A percentile compares a stretch with the other conserved stretches of the same genome.
Conservation (phyloP, 352 stramenopile species). For the Phytophthora palmivora region DNA sequence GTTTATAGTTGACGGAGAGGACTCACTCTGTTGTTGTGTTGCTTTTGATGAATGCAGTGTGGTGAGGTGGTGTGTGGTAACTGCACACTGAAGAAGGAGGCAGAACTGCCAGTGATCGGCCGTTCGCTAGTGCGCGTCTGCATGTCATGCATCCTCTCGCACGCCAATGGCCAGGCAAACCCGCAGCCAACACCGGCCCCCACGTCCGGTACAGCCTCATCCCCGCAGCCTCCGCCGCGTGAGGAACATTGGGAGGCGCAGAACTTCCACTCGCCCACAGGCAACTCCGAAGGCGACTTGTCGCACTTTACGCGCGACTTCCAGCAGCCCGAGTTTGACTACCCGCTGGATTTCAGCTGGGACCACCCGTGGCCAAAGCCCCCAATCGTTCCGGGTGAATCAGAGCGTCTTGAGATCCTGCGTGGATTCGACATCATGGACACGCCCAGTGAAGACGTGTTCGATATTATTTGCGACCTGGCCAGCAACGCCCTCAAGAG, state of each 20-base stretch:
- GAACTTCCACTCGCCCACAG: slow-evolving; percentile 85
- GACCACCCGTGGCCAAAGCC: slow-evolving; percentile 90
- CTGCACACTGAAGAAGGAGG: slow-evolving; percentile 89
- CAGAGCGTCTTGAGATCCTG: slow-evolving; percentile 79
- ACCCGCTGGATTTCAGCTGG: slow-evolving; percentile 90
- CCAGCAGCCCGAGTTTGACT: slow-evolving; percentile 85
- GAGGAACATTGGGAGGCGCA: slow-evolving; percentile 74
- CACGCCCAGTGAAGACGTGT: slow-evolving; percentile 86
- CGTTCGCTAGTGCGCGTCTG: slow-evolving; percentile 87
- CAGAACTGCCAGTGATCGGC: slow-evolving; percentile 85
- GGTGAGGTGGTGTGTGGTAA: slow-evolving; percentile 90
- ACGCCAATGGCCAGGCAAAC: slow-evolving; percentile 81
- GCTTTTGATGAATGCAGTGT: slow-evolving; percentile 50
- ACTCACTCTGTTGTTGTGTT: slow-evolving; percentile 10
- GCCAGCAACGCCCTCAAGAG: slow-evolving; percentile 88
- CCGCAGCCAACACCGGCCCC: slow-evolving; percentile 59
- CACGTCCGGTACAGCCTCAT: slow-evolving; percentile 47
- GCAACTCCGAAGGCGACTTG: slow-evolving; percentile 80
- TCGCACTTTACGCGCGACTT: slow-evolving; percentile 82
- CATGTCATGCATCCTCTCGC: slow-evolving; percentile 91
- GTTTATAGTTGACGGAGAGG: background rate
- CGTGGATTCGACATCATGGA: slow-evolving; percentile 90
- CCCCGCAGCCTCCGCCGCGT: slow-evolving; percentile 50
- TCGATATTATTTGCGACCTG: slow-evolving; percentile 91
- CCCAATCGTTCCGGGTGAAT: slow-evolving; percentile 69